A percentile compares a stretch with the other conserved stretches of the same genome.
phyloP scores from a whole-genome alignment of 2,329 filamentous ascomycete species.

The Cephalotrichum gorgonifer region DNA sequence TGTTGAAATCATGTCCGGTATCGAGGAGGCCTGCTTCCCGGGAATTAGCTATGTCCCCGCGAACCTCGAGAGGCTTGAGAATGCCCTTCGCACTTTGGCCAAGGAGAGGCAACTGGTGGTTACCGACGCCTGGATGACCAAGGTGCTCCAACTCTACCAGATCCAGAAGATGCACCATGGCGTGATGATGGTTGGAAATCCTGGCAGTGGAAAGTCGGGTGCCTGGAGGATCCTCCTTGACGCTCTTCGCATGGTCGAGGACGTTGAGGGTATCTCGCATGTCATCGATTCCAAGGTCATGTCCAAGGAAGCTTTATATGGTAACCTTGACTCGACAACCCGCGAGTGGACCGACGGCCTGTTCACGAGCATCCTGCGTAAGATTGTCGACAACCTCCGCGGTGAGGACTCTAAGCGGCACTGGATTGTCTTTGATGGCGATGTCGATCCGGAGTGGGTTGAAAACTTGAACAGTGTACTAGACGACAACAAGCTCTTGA shows the following conservation, averaged over 20 bases:
- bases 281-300: constrained; percentile 99
- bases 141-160: constrained; percentile 92
- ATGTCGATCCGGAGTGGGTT: constrained; percentile 99
- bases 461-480: constrained; percentile 99
- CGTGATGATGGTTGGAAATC: constrained; percentile 99
- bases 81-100: constrained; percentile 74
- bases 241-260: constrained; percentile 82
- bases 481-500: constrained; percentile 97
- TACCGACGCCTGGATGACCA: constrained; percentile 94
- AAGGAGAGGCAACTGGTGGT: constrained; percentile 78
- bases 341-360: constrained; percentile 98
- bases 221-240: constrained; percentile 90
- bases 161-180: constrained; percentile 97
- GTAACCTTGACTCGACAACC: constrained; percentile 90
- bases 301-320: constrained; percentile 97
- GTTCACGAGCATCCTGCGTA: constrained; percentile 93
- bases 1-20: constrained; percentile 75
- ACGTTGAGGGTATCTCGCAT: constrained; percentile 87
- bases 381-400: constrained; percentile 97
- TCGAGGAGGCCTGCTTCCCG: constrained; percentile 82
- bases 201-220: constrained; percentile 92
- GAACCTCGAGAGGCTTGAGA: constrained; percentile 67
- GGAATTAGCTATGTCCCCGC: constrained; percentile 89
- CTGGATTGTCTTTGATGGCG: constrained; percentile 99
- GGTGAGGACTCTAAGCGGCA: constrained; percentile 94